Conservation (phyloP, 306 rosid species). For the Crataegus laevigata region DNA sequence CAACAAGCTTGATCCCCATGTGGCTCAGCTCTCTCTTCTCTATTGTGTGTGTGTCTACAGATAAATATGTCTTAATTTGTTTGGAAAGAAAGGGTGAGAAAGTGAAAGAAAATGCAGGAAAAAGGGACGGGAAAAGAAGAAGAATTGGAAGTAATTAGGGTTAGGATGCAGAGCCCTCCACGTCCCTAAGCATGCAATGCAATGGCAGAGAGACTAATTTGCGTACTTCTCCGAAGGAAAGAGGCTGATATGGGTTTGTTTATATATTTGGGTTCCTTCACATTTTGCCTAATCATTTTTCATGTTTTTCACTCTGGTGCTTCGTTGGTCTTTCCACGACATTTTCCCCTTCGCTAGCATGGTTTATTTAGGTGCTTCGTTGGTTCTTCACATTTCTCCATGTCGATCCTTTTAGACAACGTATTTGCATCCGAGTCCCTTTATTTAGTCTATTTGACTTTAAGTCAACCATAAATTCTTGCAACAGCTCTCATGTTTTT, state of each 20-base stretch:
- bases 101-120: neutral
- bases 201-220: neutral
- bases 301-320: neutral
- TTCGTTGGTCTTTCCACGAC: neutral
- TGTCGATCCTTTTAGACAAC: neutral
- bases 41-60: too few relatives aligned
- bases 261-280: slow-evolving; percentile 15
- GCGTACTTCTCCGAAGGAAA: neutral
- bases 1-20: slow-evolving; percentile 48
- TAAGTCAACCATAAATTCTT: too few relatives aligned
- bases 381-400: neutral
- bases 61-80: too few relatives aligned
- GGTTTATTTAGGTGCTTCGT: neutral
- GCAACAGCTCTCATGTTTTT: neutral
- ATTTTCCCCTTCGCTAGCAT: neutral
- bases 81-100: neutral
- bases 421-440: neutral
- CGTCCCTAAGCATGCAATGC: too few relatives aligned
- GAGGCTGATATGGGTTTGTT: neutral
- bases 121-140: neutral
- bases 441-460: too few relatives aligned
- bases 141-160: too few relatives aligned
- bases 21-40: neutral
- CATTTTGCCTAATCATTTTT: neutral
- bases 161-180: too few relatives aligned